Evolutionary conservation across 2,329 filamentous ascomycete genomes (phyloP), one percentile per base, ranked within the genome.

Genomic region (Aspergillus sp.): DNA sequence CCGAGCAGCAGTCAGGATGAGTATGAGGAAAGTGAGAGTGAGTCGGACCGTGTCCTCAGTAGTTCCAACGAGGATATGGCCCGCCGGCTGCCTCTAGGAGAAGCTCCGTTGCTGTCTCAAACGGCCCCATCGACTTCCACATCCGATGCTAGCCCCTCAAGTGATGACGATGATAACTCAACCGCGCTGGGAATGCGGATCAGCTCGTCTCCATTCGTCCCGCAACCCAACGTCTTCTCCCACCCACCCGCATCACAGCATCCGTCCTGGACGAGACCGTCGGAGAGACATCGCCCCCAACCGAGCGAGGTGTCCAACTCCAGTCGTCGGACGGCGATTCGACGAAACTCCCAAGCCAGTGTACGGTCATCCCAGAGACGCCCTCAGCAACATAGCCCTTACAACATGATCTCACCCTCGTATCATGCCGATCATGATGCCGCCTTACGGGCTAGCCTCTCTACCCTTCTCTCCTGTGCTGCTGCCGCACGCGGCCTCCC

Each of bases 401-500:
- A 81, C 67, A 88, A 86, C 69, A 84, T 88, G 68, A 83, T 90
- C 67, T 87, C 88, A 0, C 87, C 89, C 1, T 83, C 84, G 3
- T 85, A 89, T 63, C 89, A 91, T 61, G 87, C 89, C 45, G 91
- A 97, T 63, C 92, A 97, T 63, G 94, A 99, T 64, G 94, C 91
- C 25, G 94, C 91, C 2, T 80, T 99, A 10, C 87, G 94, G 31
- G 91, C 94, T 17, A 96, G 91, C 45, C 80, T 99, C n/a, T 96
- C 91, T 1, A 97, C 94, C 0, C 81, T 99, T 11, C 83, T 99
- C 11, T 97, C 93, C n/a, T 96, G 91, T 64, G 93, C 91, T 0
- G 91, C 92, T 3, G 94, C 93, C 0, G 94, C 93, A 1, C 84
- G 94, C 41, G 88, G 88, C 3, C 78, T 94, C 14, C 85, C 88